Percentiles rank a stretch among this genome's conserved stretches.
phyloP scores from a whole-genome alignment of 352 stramenopile species.

The Blastocystis sp. region DNA sequence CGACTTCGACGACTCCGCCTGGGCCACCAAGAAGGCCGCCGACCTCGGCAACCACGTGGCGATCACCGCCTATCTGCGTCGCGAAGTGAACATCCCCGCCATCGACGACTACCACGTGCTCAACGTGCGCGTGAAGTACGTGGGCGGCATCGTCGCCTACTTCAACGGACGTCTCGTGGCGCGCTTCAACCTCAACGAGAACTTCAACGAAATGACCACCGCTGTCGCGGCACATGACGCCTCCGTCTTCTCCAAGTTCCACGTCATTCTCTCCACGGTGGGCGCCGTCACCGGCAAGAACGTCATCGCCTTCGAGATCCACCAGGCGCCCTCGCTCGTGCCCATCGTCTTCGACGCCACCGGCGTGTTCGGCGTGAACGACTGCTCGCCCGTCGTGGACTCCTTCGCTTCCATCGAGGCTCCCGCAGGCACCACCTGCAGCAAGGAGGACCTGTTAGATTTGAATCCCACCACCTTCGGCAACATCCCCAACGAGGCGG shows the following conservation, averaged over 20 bases:
- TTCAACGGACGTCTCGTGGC: neutral
- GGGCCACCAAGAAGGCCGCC: neutral
- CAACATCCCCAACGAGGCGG: neutral
- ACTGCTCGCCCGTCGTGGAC: conserved; percentile 2
- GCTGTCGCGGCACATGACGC: neutral
- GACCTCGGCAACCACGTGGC: neutral
- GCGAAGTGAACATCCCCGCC: neutral
- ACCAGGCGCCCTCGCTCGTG: neutral
- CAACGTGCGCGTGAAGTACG: conserved; percentile 20
- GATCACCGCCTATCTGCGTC: conserved; percentile 3
- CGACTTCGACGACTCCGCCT: conserved; percentile 33
- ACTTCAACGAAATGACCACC: neutral
- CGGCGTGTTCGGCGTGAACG: conserved; percentile 5
- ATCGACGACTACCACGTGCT: conserved; percentile 12
- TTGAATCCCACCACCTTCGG: neutral
- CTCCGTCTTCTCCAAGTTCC: neutral
- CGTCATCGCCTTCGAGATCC: neutral
- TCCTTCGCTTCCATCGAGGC: neutral
- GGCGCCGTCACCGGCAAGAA: neutral
- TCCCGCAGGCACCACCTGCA: neutral
- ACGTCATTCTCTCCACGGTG: neutral
- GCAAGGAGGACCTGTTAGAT: neutral
- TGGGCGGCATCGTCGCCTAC: neutral
- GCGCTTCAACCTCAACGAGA: neutral
- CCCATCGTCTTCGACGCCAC: conserved; percentile 4